Conservation (phyloP, 179 eudicot genomes). For the Gypsophila paniculata region DNA sequence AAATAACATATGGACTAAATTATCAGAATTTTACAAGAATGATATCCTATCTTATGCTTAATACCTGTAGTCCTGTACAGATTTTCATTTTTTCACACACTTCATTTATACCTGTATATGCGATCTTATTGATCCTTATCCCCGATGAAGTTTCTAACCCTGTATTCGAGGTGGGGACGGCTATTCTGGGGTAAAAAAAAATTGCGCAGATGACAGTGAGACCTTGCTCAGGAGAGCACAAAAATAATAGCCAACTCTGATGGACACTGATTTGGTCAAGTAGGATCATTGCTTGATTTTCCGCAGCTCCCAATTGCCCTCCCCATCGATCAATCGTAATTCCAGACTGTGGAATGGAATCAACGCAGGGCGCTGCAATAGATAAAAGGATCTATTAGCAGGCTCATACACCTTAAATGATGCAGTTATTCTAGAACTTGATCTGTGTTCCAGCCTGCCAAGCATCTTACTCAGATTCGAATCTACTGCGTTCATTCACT, state of each 20-base stretch:
- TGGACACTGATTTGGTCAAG: background rate
- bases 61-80: constrained; percentile 25
- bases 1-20: background rate
- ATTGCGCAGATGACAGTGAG: constrained; percentile 12
- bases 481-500: background rate
- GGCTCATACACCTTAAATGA: background rate
- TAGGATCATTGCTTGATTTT: constrained; percentile 45
- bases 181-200: constrained; percentile 14
- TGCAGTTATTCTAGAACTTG: background rate
- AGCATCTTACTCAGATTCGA: background rate
- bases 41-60: constrained; percentile 6
- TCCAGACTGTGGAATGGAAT: constrained; percentile 82
- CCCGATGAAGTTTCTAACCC: constrained; percentile 9
- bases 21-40: constrained; percentile 12
- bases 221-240: constrained; percentile 1
- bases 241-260: background rate
- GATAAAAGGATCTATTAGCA: constrained; percentile 13
- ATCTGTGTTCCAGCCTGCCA: background rate
- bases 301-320: constrained; percentile 94
- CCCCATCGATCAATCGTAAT: constrained; percentile 79
- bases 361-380: constrained; percentile 80
- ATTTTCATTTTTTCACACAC: constrained; percentile 3
- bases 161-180: background rate
- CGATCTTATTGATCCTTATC: constrained; percentile 22
- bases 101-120: constrained; percentile 12